Conservation (phyloP, 2,329 filamentous ascomycete genomes). For the Ceratocystis ficicola region DNA sequence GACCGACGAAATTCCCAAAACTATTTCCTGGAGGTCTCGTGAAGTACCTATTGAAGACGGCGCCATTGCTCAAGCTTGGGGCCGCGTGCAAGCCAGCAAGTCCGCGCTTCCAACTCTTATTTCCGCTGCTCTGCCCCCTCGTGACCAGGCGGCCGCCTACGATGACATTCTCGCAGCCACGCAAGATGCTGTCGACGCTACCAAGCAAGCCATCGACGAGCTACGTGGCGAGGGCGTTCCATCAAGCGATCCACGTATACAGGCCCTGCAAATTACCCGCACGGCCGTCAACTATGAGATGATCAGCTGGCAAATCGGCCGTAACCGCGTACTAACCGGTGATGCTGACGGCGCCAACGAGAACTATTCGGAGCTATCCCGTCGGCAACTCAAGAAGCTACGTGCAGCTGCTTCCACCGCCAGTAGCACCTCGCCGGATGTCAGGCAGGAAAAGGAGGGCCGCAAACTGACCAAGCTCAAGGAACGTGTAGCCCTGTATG, state of each 20-base stretch:
- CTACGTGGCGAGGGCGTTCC: conserved; percentile 70
- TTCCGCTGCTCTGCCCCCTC: conserved; percentile 35
- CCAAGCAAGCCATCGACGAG: conserved; percentile 87
- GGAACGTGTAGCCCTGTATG: conserved; percentile 80
- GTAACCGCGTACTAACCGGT: conserved; percentile 83
- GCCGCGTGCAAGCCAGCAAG: conserved; percentile 39
- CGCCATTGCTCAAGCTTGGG: conserved; percentile 74
- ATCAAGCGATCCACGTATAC: conserved; percentile 75
- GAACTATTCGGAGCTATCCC: conserved; percentile 36
- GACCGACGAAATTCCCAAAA: conserved; percentile 51
- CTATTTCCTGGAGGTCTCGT: conserved; percentile 73
- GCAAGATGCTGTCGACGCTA: conserved; percentile 88
- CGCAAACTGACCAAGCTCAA: conserved; percentile 68
- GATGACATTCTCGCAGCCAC: conserved; percentile 81
- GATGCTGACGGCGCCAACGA: conserved; percentile 59
- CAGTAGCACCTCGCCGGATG: conserved; percentile 25
- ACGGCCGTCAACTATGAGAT: conserved; percentile 90
- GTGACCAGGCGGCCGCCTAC: conserved; percentile 72
- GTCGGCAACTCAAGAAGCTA: conserved; percentile 41
- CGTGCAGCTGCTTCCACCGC: conserved; percentile 27
- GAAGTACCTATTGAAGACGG: conserved; percentile 86
- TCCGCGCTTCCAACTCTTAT: conserved; percentile 36
- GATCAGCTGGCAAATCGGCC: conserved; percentile 86
- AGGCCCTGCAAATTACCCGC: conserved; percentile 80
- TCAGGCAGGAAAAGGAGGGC: conserved; percentile 51